phyloP scores from a whole-genome alignment of 495 filamentous ascomycete species.

The Aspergillus egyptiacus region DNA sequence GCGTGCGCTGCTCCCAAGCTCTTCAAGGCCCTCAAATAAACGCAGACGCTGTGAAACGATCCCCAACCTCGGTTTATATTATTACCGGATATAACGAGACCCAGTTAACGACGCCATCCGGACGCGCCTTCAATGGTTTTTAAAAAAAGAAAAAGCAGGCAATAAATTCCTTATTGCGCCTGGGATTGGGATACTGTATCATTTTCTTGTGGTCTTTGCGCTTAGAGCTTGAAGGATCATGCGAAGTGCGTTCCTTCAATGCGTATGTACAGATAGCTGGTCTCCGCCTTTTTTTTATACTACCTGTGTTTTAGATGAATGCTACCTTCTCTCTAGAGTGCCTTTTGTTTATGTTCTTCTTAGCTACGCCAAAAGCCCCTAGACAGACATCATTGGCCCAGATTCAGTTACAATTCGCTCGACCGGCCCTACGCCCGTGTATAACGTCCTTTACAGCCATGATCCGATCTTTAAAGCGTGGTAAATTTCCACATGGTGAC shows the following conservation, averaged over 20 bases:
- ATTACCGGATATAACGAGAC: conserved; percentile 14
- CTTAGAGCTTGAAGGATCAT: conserved; percentile 11
- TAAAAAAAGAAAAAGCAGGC: conserved; percentile 1
- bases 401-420: too few species aligned
- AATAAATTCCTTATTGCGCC: background rate
- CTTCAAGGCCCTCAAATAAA: conserved; percentile 83
- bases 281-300: conserved; percentile 35
- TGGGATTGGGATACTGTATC: conserved; percentile 14
- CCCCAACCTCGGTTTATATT: conserved; percentile 10
- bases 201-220: conserved; percentile 15
- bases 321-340: conserved; percentile 18
- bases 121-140: background rate
- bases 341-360: background rate
- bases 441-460: too few species aligned
- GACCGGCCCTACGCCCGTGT: too few species aligned
- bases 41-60: conserved; percentile 17
- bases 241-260: conserved; percentile 16
- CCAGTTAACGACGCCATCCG: conserved; percentile 5
- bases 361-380: background rate
- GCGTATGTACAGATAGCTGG: conserved; percentile 51
- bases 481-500: too few species aligned
- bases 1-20: conserved; percentile 94
- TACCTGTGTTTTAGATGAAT: conserved; percentile 32
- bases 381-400: too few species aligned
- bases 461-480: too few species aligned